Conservation (phyloP, 2,329 filamentous ascomycete species). For the Pseudogymnoascus sp. region DNA sequence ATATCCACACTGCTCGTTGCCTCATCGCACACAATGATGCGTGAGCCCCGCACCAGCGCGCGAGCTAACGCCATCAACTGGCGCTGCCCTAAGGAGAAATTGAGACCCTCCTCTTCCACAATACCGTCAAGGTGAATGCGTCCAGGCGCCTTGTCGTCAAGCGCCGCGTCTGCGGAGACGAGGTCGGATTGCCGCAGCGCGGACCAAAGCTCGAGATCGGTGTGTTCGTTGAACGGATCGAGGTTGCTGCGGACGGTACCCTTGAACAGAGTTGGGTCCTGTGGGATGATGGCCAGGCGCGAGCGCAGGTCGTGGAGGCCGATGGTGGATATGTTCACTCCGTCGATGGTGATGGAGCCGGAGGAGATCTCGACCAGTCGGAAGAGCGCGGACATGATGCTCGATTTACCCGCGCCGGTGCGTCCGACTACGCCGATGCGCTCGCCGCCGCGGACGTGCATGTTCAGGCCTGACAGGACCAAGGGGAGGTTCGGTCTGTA, state of each 20-base stretch:
- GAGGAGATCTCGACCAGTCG: conserved; percentile 61
- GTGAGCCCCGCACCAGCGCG: conserved; percentile 77
- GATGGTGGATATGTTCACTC: conserved; percentile 62
- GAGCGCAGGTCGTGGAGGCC: conserved; percentile 70
- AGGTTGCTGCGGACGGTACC: conserved; percentile 75
- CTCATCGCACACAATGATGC: conserved; percentile 96
- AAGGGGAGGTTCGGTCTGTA: conserved; percentile 67
- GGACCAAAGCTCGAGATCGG: conserved; percentile 70
- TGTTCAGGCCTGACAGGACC: conserved; percentile 61
- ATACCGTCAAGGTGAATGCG: conserved; percentile 75
- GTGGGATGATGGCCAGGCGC: conserved; percentile 73
- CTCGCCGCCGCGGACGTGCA: conserved; percentile 69
- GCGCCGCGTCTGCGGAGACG: conserved; percentile 41
- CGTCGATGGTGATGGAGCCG: conserved; percentile 58
- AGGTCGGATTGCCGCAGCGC: conserved; percentile 72
- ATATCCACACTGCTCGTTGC: conserved; percentile 91
- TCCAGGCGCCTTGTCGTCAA: conserved; percentile 33
- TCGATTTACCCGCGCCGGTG: conserved; percentile 76
- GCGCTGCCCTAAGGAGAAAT: conserved; percentile 90
- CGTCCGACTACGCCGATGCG: conserved; percentile 75
- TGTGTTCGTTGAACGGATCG: conserved; percentile 73
- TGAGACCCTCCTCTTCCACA: conserved; percentile 91
- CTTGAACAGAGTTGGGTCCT: conserved; percentile 76
- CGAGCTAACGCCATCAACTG: conserved; percentile 93
- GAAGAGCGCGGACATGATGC: conserved; percentile 78